Evolutionary conservation across 495 filamentous ascomycete genomes (phyloP).

Genomic region (Rostrohypoxylon terebratum): DNA sequence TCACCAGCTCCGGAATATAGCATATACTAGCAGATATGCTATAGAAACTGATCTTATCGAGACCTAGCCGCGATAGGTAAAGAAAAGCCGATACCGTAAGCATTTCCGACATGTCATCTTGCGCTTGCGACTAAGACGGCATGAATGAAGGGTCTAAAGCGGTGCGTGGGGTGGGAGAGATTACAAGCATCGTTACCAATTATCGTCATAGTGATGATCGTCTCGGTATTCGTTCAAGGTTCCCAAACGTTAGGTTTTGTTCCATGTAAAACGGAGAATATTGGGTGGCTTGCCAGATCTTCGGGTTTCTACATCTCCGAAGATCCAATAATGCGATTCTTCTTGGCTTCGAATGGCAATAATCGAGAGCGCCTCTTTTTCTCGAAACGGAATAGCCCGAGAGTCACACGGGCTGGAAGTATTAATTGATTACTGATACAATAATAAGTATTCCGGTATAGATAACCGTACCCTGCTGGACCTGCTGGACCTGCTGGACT

Average conservation of each 20-base stretch:
- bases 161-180: conserved; percentile 6
- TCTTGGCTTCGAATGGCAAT: conserved; percentile 32
- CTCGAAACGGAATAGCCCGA: conserved; percentile 33
- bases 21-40: neutral
- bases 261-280: conserved; percentile 38
- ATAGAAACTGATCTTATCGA: neutral
- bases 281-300: conserved; percentile 39
- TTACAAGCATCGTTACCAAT: conserved; percentile 11
- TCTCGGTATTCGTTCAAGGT: conserved; percentile 12
- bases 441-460: conserved; percentile 11
- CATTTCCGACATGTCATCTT: conserved; percentile 8
- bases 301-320: conserved; percentile 29
- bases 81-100: neutral
- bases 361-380: conserved; percentile 27
- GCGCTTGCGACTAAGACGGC: neutral
- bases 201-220: conserved; percentile 9
- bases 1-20: neutral
- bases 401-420: conserved; percentile 13
- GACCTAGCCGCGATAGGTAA: neutral
- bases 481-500: no score
- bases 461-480: neutral
- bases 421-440: conserved; percentile 46
- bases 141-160: conserved; percentile 10
- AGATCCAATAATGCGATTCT: conserved; percentile 31
- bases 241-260: neutral